Evolutionary conservation across 169 alveolate genomes (phyloP), one percentile per base, ranked within the genome.

Genomic region (Eimeria zaria): DNA sequence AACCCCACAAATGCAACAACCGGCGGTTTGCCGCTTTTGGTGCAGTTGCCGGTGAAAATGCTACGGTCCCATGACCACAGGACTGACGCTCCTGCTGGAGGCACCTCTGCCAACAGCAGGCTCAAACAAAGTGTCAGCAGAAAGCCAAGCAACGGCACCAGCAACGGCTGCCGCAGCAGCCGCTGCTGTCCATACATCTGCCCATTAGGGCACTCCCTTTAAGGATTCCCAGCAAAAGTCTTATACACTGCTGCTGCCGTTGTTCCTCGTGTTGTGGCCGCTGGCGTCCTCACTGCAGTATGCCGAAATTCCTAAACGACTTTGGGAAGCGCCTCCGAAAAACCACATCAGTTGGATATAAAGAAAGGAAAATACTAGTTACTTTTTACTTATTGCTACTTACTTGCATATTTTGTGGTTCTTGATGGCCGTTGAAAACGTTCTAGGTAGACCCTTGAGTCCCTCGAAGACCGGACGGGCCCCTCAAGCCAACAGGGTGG

Each of bases 101-200:
- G 93, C 83, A 53, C n/a, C 69, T 60, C 41, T 60, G 62, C 64
- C 36, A 24, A 6, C 60, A 64, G 64, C 80, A 62, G 9, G 60
- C n/a, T 1, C 58, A 87, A 62, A 27, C 62, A 87, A 20, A 48
- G 36, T 33, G 18, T 1, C 27, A 87, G 71, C 62, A 62, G 67
- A 51, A 44, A 20, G 5, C 22, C 48, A n/a, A 60, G 81, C 83
- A 58, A 46, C 20, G 33, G 39, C 69, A 24, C 36, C 74, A 30
- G 91, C 91, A 55, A 51, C 91, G 73, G 81, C 67, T 62, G 93
- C 93, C 62, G 64, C 67, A 60, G 93, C 93, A 87, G 78, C 93
- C 67, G 93, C 93, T 87, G 93, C 93, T 60, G 93, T 27, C 20
- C 30, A n/a, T 39, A n/a, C 93, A 87, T 87, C 93, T 87, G 81